Conservation (phyloP, 805 yeast species). For the Lipomyces japonicus region DNA sequence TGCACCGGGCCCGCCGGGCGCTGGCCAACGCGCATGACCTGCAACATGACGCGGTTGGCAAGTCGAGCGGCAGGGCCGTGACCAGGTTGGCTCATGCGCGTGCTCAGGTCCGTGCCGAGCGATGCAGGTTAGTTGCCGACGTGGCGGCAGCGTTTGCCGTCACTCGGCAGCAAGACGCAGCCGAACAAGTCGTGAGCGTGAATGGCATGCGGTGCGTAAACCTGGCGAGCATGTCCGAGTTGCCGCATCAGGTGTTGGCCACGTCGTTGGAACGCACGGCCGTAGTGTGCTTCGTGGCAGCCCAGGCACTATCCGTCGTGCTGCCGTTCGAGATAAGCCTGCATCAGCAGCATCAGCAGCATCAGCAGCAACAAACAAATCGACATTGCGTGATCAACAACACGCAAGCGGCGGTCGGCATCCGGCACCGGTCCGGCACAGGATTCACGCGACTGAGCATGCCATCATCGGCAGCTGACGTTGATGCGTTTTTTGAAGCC, state of each 20-base stretch:
- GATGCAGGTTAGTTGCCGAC: too few species aligned
- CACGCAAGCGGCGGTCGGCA: not conserved
- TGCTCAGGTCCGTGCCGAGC: too few species aligned
- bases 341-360: not conserved
- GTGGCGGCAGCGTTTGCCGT: not conserved
- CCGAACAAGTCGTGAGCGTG: too few species aligned
- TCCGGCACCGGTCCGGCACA: too few species aligned
- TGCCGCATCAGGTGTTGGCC: too few species aligned
- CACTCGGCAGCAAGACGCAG: not conserved
- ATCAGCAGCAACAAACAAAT: too few species aligned
- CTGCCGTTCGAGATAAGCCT: not conserved
- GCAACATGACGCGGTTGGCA: conserved; percentile 7
- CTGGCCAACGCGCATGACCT: conserved; percentile 21
- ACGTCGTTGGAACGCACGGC: not conserved
- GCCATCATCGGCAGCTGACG: not conserved
- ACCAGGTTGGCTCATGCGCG: not conserved
- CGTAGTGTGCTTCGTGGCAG: not conserved
- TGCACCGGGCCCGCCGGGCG: conserved; percentile 13
- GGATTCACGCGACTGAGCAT: not conserved
- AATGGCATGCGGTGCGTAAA: too few species aligned
- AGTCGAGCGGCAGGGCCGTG: not conserved
- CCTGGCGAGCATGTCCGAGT: too few species aligned
- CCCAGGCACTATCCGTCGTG: not conserved
- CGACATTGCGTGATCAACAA: too few species aligned
- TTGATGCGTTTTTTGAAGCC: not conserved